Evolutionary conservation across 805 yeast species (phyloP).

Genomic region (Metschnikowia koreensis): DNA sequence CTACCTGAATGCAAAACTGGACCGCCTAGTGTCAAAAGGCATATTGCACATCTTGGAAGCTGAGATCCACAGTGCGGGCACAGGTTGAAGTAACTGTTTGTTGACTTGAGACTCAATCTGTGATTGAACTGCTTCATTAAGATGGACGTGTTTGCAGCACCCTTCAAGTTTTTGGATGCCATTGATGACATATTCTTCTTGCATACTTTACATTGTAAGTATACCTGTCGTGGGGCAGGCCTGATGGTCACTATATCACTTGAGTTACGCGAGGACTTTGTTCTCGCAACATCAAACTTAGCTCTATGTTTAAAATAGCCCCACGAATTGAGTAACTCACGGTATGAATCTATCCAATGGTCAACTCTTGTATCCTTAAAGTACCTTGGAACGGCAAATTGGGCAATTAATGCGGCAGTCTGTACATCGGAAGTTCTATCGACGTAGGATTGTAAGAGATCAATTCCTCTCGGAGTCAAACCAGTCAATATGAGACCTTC

Average conservation of each 20-base stretch:
- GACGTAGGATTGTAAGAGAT: constrained; percentile 79
- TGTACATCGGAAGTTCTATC: constrained; percentile 89
- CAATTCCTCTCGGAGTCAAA: constrained; percentile 80
- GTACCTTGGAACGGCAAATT: constrained; percentile 82
- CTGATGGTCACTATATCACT: constrained; percentile 47
- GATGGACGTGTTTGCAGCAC: constrained; percentile 12
- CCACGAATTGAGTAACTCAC: constrained; percentile 20
- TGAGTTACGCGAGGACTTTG: constrained; percentile 56
- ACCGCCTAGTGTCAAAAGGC: constrained; percentile 75
- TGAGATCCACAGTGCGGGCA: constrained; percentile 90
- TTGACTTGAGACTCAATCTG: constrained; percentile 14
- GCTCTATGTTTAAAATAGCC: constrained; percentile 41
- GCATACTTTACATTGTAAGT: constrained; percentile 78
- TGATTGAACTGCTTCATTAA: constrained; percentile 38
- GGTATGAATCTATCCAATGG: constrained; percentile 60
- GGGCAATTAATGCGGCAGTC: constrained; percentile 78
- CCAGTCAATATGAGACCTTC: constrained; percentile 93
- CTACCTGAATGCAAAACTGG: constrained; percentile 41
- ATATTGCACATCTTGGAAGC: constrained; percentile 87
- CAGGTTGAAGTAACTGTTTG: constrained; percentile 25
- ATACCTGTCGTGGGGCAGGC: constrained; percentile 69
- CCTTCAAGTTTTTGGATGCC: constrained; percentile 19
- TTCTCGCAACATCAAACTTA: constrained; percentile 76
- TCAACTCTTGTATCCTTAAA: constrained; percentile 71
- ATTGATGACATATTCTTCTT: constrained; percentile 62